Base-by-base conservation (phyloP, 768 basidiomycete genomes). In the Kwoniella shandongensis region DNA sequence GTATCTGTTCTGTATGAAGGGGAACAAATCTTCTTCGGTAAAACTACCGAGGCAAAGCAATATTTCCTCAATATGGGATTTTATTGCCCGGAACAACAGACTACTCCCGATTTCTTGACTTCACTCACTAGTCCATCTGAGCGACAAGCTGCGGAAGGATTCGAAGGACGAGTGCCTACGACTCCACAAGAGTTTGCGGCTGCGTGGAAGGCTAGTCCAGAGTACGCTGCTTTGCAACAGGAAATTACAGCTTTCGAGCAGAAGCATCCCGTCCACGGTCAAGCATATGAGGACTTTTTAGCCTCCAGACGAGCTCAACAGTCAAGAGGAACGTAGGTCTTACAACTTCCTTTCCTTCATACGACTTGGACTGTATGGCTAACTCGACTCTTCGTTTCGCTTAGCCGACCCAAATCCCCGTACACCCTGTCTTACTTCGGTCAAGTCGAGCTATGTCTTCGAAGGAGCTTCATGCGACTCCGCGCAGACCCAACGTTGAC, bases 251-350 rank as follows among this genome's bases (percentile, higher is more conserved):
- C 82, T 65, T 75, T 79, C 0, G 85, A 89, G 42, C 44, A 67
- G 27, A 56, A 69, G 35, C 70, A 72, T 55, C 77, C 76, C 0
- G 64, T 77, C 62, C 49, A 63, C 13, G 69, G 71, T 12, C 63
- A 66, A 22, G 51, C 58, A 25, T 87, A 88, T 67, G 83, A 87
- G 44, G 82, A 84, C 1, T 94, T 94, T 81, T 83, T 86, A 44
- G 81, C 81, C 7, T 86, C 89, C 0, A 62, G 75, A 51, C 39
- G 73, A 38, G 88, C 90, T 5, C 79, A 81, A 20, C 83, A 82
- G 12, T 87, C 89, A 71, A 91, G 91, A 80, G 85, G 86, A 74
- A 82, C 81, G 59, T 86, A 85, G 23, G 88, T 88, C 1, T 86
- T 86, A 70, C 74, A 87, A 66, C 83, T 88, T 47, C 76, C 79